Evolutionary conservation across 73 alveolate genomes (phyloP).

Genomic region (Diophrys appendiculata): DNA sequence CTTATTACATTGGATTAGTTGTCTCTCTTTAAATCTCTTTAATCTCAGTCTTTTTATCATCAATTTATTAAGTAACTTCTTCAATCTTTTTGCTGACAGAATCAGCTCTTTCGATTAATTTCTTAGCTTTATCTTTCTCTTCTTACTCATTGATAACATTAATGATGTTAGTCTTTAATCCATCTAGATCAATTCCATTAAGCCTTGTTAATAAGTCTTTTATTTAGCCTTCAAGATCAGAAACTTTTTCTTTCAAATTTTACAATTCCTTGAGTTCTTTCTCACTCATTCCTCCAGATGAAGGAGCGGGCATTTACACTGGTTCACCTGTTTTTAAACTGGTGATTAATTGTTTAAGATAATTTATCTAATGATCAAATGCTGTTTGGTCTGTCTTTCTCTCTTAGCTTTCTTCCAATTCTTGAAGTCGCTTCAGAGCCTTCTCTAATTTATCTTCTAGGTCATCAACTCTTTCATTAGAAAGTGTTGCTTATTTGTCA

Average conservation of each 20-base stretch:
- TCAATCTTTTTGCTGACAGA: neutral
- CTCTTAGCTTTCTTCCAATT: neutral
- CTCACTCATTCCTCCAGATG: constrained; percentile 11
- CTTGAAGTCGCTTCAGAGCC: neutral
- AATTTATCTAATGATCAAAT: neutral
- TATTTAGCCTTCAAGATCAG: constrained; percentile 11
- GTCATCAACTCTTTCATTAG: neutral
- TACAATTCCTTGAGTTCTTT: constrained; percentile 24
- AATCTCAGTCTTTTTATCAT: neutral
- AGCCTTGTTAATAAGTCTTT: neutral
- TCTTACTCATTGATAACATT: neutral
- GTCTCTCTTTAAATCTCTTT: neutral
- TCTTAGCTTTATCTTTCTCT: neutral
- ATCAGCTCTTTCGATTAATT: neutral
- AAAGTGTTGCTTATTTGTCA: neutral
- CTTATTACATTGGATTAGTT: neutral
- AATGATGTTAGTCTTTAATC: too few species aligned
- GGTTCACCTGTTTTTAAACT: neutral
- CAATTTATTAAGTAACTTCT: neutral
- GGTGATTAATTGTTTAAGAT: neutral
- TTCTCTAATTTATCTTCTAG: neutral
- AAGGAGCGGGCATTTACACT: constrained; percentile 2
- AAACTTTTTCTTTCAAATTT: constrained; percentile 4
- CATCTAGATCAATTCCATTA: neutral
- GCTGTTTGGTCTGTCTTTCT: neutral